phyloP scores from a whole-genome alignment of 2,329 filamentous ascomycete species.

The Aureobasidium sp. region DNA sequence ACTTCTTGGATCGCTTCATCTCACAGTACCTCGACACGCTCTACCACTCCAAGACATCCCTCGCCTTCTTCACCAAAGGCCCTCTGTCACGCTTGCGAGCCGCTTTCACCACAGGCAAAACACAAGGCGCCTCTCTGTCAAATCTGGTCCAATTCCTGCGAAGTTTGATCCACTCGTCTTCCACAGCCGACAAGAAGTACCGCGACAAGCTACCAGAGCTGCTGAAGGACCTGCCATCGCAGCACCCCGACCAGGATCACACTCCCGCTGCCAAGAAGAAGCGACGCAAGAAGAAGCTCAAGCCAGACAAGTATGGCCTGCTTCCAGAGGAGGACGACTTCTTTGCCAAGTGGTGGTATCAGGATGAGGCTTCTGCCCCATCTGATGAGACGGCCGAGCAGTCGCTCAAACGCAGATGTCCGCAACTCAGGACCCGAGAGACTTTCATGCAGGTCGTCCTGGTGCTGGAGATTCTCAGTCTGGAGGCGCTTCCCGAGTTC shows the following conservation, averaged over 20 bases:
- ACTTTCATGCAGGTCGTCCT: conserved; percentile 74
- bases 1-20: conserved; percentile 43
- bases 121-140: conserved; percentile 19
- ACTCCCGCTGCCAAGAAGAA: conserved; percentile 31
- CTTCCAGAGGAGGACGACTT: conserved; percentile 58
- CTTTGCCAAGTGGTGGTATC: conserved; percentile 62
- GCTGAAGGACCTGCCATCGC: conserved; percentile 48
- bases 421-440: conserved; percentile 61
- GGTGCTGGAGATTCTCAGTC: conserved; percentile 64
- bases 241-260: conserved; percentile 7
- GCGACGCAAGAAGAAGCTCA: conserved; percentile 52
- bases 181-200: conserved; percentile 70
- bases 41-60: conserved; percentile 53
- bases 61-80: conserved; percentile 78
- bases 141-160: conserved; percentile 63
- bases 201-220: conserved; percentile 59
- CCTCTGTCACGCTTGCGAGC: conserved; percentile 66
- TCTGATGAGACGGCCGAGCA: conserved; percentile 35
- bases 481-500: conserved; percentile 43
- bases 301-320: conserved; percentile 57
- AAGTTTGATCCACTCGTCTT: conserved; percentile 24
- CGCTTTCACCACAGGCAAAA: conserved; percentile 47
- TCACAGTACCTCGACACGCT: conserved; percentile 36
- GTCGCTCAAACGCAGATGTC: conserved; percentile 47
- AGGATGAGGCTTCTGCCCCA: conserved; percentile 39